These are phyloP conservation scores for Penicillium sp. DNA, from an alignment of 2,329 filamentous ascomycete species.

Conservation along the genomic window DNA sequence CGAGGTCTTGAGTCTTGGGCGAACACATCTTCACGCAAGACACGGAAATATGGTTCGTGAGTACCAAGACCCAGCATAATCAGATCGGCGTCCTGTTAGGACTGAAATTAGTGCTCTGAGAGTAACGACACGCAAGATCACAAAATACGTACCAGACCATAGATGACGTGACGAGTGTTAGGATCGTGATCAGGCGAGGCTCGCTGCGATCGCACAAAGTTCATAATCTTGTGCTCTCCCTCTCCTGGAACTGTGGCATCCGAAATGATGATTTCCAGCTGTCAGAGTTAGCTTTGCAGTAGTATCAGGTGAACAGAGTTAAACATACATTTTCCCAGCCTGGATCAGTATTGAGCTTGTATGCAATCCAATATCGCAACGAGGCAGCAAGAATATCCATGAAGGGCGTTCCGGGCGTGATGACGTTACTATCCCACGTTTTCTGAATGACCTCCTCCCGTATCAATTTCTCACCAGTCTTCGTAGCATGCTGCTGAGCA, in stretches of 20 bases:
- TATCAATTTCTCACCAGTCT: slow-evolving; percentile 57
- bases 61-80: slow-evolving; percentile 98
- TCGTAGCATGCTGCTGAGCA: slow-evolving; percentile 71
- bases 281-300: slow-evolving; percentile 23
- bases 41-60: slow-evolving; percentile 94
- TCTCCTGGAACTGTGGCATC: slow-evolving; percentile 97
- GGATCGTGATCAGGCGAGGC: slow-evolving; percentile 88
- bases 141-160: slow-evolving; percentile 62
- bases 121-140: background rate
- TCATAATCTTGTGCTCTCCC: slow-evolving; percentile 99
- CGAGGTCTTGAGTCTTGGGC: slow-evolving; percentile 80
- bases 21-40: slow-evolving; percentile 95
- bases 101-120: slow-evolving; percentile 23
- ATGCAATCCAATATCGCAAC: slow-evolving; percentile 93
- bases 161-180: slow-evolving; percentile 97
- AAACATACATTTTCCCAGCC: slow-evolving; percentile 73
- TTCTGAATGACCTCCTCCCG: slow-evolving; percentile 69
- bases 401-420: slow-evolving; percentile 95
- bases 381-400: slow-evolving; percentile 93
- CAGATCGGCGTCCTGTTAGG: slow-evolving; percentile 74
- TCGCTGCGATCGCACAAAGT: slow-evolving; percentile 91
- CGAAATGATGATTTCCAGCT: slow-evolving; percentile 94
- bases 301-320: background rate
- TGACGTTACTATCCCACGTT: slow-evolving; percentile 85
- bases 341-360: slow-evolving; percentile 95